Evolutionary conservation across 352 stramenopile species (phyloP).

Genomic region (Peronospora tabacina): DNA sequence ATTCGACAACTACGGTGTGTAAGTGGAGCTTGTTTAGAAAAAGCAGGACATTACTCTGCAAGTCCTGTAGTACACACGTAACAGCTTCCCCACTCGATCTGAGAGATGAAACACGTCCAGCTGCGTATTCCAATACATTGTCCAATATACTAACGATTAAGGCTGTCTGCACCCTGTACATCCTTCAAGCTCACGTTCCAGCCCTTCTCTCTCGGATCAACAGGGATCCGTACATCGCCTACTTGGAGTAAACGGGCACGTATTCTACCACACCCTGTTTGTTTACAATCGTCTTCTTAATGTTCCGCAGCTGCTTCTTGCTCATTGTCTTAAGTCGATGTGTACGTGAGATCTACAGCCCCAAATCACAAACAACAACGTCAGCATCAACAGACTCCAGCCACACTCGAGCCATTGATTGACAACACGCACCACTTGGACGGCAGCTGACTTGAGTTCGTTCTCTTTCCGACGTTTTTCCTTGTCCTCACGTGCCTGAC

Average conservation of each 20-base stretch:
- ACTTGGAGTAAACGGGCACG: constrained; percentile 82
- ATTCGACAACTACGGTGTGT: too few species aligned
- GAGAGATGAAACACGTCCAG: background rate
- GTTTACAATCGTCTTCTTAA: constrained; percentile 89
- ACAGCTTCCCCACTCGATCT: too few species aligned
- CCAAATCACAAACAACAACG: background rate
- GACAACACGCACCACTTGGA: constrained; percentile 83
- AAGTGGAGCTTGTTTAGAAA: too few species aligned
- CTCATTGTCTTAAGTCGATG: constrained; percentile 88
- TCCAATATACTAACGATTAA: constrained; percentile 19
- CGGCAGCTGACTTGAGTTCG: constrained; percentile 82
- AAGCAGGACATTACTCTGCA: too few species aligned
- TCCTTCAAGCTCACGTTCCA: background rate
- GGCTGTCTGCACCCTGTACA: background rate
- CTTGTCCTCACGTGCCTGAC: constrained; percentile 73
- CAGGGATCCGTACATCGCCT: constrained; percentile 9
- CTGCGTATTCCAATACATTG: background rate
- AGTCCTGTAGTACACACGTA: too few species aligned
- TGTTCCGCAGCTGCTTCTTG: constrained; percentile 89
- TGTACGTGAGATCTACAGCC: constrained; percentile 69
- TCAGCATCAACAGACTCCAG: constrained; percentile 6
- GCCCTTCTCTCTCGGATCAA: constrained; percentile 6
- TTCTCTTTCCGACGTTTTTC: constrained; percentile 85
- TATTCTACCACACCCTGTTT: constrained; percentile 88
- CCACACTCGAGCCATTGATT: background rate